Evolutionary conservation across 306 rosid genomes (phyloP), one percentile per base, ranked within the genome.

Genomic region (Sindora glabra): DNA sequence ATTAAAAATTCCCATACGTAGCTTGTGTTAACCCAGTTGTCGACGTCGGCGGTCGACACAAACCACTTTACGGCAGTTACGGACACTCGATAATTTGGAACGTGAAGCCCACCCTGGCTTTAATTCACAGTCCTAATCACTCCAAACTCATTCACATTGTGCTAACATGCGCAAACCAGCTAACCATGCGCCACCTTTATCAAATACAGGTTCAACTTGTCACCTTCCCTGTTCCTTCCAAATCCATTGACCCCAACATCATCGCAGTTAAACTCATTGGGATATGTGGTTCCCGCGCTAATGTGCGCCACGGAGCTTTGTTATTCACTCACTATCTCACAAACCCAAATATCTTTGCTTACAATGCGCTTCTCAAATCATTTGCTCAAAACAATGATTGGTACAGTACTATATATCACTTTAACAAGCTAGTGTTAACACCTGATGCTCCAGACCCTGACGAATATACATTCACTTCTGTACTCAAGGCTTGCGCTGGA

Each of bases 401-500:
- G 79, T 65, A 48, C 8, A 29, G 32, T 10, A 74, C 71, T 6
- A 40, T 74, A 6, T 7, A 22, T 32, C 62, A 47, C 53, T 68
- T 68, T 62, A 74, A 68, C 22, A 11, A 11, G 29, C 67, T 23
- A 36, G 13, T 74, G 60, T 4, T 24, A 0, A 40, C 47, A 61
- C 67, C 75, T 4, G 8, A 19, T 55, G 75, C 74, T 22, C 75
- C 75, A 2, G 9, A 16, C 58, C 75, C 74, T 5, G 79, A 68
- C 14, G 75, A 74, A 23, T 68, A 68, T 51, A 68, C 79, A 7
- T 68, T 74, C 67, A 74, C 79, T 56, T 68, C 75, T 40, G 75
- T 68, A 8, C 71, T 74, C 58, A 74, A 74, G 62, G 79, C 79
- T 66, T 62, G 79, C 56, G 74, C 75, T 17, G 75, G 75, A 38